Base-by-base conservation (phyloP, 495 filamentous ascomycete species). In the Parathielavia appendiculata region DNA sequence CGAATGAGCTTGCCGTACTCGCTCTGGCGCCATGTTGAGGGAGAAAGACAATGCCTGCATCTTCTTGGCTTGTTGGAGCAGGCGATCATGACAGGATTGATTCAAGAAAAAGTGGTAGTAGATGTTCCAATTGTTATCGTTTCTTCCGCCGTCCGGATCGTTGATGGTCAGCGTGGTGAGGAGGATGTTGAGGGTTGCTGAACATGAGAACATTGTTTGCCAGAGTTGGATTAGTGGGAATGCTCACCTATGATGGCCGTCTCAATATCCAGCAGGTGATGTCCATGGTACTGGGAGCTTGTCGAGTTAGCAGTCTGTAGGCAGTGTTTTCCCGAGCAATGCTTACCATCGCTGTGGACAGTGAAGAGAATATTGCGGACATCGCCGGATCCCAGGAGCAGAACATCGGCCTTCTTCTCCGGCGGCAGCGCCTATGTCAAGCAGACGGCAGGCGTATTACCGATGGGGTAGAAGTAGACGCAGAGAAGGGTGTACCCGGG, bases 361-460 rank as follows among this genome's bases (percentile, higher is more conserved):
- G 70, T 73, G 51, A 70, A 73, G 2, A 71, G 51, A 32, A 71
- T 70, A 41, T 65, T 71, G 6, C 65, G 60, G 38, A 69, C 54
- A 51, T 71, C 69, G 32, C 69, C 69, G 32, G 67, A 71, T 11
- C 65, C 69, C 1, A 73, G 63, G n/a, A 71, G 69, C 30, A 73
- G 61, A 10, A 73, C 66, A 47, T 67, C 61, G 16, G 63, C 67
- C 13, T 57, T 56, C 39, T 32, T 48, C 9, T 57, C 63, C 1
- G 66, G 69, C 9, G 70, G 67, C 16, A 73, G 50, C 2, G 59
- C 47, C 39, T 68, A 62, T 1, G 69, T 70, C 10, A 70, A 57
- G 17, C 59, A 68, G 6, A 67, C 56, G 0, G 70, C 65, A 23
- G 65, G 69, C 14, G 67, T 70, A 38, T 67, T 68, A 12, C 67